Base-by-base conservation (phyloP, 1,139 yeast species). In the Scheffersomyces cryptocercus region DNA sequence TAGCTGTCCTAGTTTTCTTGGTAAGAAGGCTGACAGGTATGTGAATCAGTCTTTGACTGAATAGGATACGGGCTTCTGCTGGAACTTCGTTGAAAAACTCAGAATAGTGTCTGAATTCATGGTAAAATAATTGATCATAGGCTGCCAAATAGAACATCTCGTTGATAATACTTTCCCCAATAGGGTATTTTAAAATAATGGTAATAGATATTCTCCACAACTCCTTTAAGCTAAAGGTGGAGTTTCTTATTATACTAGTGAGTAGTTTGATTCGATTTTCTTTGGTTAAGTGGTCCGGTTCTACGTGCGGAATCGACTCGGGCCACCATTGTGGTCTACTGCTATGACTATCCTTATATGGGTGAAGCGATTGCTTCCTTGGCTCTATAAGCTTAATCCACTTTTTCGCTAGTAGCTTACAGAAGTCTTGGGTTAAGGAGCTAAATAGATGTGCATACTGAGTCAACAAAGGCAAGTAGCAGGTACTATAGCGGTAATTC, bases 301-400 rank as follows among this genome's bases (percentile, higher is more conserved):
- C 93, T 39, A 72, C 70, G 61, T 86, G 93, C 34, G 79, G 69
- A 0, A 84, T 79, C 13, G 51, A 43, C 0, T 35, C 35, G 0
- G 93, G 93, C 95, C 93, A 86, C 91, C 93, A 85, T 1, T 56
- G 56, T 0, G 93, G 93, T 49, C 70, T 78, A 8, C 79, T 54
- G 1, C 34, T 41, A 11, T 73, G 73, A 3, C 79, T 81, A 14
- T 58, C 54, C 45, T 81, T 84, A 58, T 86, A 86, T 0, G 93
- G 93, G 51, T 62, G 77, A 16, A 66, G 62, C 1, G 85, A 74
- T 61, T 85, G 90, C 53, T 86, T 86, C 46, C 66, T 71, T 2
- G 93, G 93, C 53, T 84, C 89, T 8, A 84, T 68, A 2, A 68
- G 64, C 52, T 75, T 79, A 41, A 86, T 83, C 90, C 91, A 85